phyloP scores from a whole-genome alignment of 768 basidiomycete species.

The Boletus subparvulus region DNA sequence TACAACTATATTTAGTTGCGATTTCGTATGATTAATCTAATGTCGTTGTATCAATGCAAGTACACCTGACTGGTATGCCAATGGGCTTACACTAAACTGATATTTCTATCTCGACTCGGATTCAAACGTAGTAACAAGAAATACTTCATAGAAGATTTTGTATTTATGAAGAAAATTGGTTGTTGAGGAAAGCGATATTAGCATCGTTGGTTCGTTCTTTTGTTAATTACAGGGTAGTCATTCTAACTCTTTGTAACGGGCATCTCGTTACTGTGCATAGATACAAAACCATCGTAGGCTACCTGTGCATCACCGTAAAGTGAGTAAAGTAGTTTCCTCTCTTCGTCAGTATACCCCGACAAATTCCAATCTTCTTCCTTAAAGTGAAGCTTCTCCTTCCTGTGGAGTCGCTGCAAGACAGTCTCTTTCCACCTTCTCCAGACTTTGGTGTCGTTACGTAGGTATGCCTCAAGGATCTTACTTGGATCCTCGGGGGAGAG shows the following conservation, averaged over 20 bases:
- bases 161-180: no score
- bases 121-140: no score
- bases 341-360: neutral
- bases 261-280: neutral
- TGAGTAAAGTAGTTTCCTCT: neutral
- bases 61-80: neutral
- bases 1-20: neutral
- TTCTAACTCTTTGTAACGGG: neutral
- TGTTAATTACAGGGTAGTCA: no score
- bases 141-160: no score
- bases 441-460: conserved; percentile 10
- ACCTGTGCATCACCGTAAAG: conserved; percentile 3
- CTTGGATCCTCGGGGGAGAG: conserved; percentile 5
- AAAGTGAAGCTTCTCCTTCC: neutral
- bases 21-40: neutral
- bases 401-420: neutral
- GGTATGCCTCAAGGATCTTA: conserved; percentile 8
- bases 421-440: conserved; percentile 7
- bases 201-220: no score
- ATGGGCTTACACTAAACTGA: no score
- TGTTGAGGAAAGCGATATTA: no score
- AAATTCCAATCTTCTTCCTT: conserved; percentile 1
- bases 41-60: neutral
- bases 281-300: neutral
- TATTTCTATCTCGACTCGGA: no score